Conservation (phyloP, 176 grass and related monocot genomes). For the Zoysia pacifica region DNA sequence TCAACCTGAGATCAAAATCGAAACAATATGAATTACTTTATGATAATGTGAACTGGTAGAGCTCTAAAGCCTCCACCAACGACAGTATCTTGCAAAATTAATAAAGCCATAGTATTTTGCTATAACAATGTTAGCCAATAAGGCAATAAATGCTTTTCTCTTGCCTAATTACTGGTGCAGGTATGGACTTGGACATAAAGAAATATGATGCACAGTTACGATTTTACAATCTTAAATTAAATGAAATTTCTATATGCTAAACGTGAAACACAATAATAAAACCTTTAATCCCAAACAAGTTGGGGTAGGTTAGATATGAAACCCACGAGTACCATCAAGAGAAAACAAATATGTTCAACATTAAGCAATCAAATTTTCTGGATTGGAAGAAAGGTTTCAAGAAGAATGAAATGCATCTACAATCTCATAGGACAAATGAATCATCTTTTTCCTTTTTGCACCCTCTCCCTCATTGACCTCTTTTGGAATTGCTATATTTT, state of each 20-base stretch:
- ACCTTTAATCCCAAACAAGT: neutral
- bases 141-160: neutral
- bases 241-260: neutral
- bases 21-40: constrained; percentile 5
- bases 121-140: constrained; percentile 13
- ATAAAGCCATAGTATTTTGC: constrained; percentile 20
- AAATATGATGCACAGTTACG: neutral
- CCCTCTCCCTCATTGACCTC: neutral
- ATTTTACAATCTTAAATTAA: constrained; percentile 23
- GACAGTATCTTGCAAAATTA: constrained; percentile 24
- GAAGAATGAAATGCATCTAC: neutral
- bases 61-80: neutral
- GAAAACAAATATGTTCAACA: neutral
- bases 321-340: neutral
- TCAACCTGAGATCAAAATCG: constrained; percentile 22
- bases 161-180: constrained; percentile 15
- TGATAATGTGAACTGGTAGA: neutral
- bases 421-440: neutral
- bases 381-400: neutral
- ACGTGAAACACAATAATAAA: constrained; percentile 10
- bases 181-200: neutral
- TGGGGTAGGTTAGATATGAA: neutral
- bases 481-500: neutral
- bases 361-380: neutral
- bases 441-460: neutral